Base-by-base conservation (phyloP, 441 rosid species). In the Codiaeum variegatum region DNA sequence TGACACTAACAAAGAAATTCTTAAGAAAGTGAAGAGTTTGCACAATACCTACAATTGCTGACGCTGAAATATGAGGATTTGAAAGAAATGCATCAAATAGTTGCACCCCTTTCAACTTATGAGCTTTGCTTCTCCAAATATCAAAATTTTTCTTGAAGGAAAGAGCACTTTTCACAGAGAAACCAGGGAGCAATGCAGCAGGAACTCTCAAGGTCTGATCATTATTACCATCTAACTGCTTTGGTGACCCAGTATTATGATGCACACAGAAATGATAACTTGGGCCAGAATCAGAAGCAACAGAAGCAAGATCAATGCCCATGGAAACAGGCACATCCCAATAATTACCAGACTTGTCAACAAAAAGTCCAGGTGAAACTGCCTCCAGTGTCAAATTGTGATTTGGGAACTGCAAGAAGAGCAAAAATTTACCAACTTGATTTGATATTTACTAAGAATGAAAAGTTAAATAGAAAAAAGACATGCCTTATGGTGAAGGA, bases 271-370 rank as follows among this genome's bases (percentile, higher is more conserved):
- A 78, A 82, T 85, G 97, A 77, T 88, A 88, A 78, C 90, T 86
- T 31, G 80, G 73, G 78, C 96, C 94, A 56, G 90, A 85, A 29
- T 80, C 86, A 55, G 87, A 83, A 76, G 91, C 79, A 79, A 91
- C 75, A 60, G 98, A 92, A 36, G 93, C 97, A 63, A 89, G 72
- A 84, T 92, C 97, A 76, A 82, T 40, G 49, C 88, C 87, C 86
- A 81, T 58, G 18, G 91, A 88, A 18, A 90, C 83, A 18, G 98
- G 99, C 24, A 92, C 88, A 77, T 94, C 97, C 99, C 98, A 92
- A 65, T 90, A 92, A 65, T 82, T 85, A 79, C 88, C 88, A 59
- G 73, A 71, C 74, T 83, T 80, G 80, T 88, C 97, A 62, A 86
- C 82, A 82, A 85, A 92, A 34, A 94, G 87, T 75, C 88, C 98